These are phyloP conservation scores for Akanthomyces lecanii DNA, from an alignment of 2,329 filamentous ascomycete species.

Conservation along the genomic window DNA sequence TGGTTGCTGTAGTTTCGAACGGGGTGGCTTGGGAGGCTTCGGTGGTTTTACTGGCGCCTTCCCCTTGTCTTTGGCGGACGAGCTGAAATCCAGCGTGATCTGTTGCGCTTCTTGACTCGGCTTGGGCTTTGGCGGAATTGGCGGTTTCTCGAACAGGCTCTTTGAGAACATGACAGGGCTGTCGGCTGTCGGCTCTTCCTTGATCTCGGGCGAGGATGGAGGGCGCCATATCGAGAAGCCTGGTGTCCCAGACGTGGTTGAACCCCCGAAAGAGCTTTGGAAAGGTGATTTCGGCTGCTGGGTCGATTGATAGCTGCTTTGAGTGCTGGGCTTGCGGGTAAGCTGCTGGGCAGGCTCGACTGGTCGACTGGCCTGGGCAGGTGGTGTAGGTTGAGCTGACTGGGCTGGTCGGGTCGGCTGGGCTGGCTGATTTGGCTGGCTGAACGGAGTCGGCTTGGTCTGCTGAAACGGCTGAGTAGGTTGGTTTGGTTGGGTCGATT, in stretches of 20 bases:
- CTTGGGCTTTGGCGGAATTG: constrained; percentile 37
- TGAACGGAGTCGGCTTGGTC: not conserved
- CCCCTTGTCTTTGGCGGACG: constrained; percentile 29
- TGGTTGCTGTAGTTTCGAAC: constrained; percentile 23
- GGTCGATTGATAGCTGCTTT: not conserved
- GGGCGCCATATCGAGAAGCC: constrained; percentile 16
- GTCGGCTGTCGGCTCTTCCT: constrained; percentile 9
- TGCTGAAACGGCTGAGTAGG: not conserved
- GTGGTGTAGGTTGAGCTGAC: not conserved
- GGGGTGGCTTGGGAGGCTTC: constrained; percentile 12
- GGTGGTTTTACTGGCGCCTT: constrained; percentile 34
- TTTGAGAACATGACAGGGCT: constrained; percentile 12
- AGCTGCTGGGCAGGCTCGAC: not conserved
- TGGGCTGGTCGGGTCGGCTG: not conserved
- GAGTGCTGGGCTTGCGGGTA: not conserved
- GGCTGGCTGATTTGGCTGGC: not conserved
- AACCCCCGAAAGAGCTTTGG: not conserved
- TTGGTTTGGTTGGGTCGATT: not conserved
- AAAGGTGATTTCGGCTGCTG: not conserved
- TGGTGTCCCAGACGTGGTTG: constrained; percentile 6
- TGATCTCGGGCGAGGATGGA: not conserved
- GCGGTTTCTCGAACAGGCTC: constrained; percentile 34
- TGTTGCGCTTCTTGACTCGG: constrained; percentile 33
- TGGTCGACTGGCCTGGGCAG: not conserved
- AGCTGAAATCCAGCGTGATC: constrained; percentile 35